Conservation (phyloP, 495 filamentous ascomycete genomes). For the Tuber brumale region DNA sequence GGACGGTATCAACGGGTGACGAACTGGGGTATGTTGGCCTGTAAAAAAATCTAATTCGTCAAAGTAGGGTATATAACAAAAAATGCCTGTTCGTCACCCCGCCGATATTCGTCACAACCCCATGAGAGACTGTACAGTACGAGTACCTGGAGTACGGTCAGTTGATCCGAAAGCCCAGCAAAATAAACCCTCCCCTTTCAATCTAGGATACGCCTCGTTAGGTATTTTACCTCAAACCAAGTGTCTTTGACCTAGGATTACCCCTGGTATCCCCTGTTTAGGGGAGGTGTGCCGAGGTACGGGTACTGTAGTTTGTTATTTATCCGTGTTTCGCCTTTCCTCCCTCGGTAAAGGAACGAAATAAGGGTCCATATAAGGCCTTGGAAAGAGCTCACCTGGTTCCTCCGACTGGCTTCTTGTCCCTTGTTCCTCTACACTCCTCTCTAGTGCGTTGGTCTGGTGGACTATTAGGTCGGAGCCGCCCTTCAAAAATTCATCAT, state of each 20-base stretch:
- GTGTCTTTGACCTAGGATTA: background rate
- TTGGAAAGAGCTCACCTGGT: background rate
- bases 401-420: background rate
- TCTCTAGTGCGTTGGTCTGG: background rate
- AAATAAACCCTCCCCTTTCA: background rate
- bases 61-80: too few relatives aligned
- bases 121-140: too few relatives aligned
- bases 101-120: too few relatives aligned
- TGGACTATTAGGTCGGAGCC: background rate
- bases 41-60: too few relatives aligned
- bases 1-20: too few relatives aligned
- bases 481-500: background rate
- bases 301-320: background rate
- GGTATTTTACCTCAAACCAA: background rate
- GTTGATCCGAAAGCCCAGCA: background rate
- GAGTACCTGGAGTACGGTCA: background rate
- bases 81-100: too few relatives aligned
- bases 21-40: too few relatives aligned
- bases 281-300: background rate
- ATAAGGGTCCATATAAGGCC: background rate
- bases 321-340: background rate
- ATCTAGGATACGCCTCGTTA: background rate
- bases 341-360: background rate
- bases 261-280: background rate
- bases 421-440: background rate